These are phyloP conservation scores for Roridomyces roridus DNA, from an alignment of 768 basidiomycete species.

Conservation along the genomic window DNA sequence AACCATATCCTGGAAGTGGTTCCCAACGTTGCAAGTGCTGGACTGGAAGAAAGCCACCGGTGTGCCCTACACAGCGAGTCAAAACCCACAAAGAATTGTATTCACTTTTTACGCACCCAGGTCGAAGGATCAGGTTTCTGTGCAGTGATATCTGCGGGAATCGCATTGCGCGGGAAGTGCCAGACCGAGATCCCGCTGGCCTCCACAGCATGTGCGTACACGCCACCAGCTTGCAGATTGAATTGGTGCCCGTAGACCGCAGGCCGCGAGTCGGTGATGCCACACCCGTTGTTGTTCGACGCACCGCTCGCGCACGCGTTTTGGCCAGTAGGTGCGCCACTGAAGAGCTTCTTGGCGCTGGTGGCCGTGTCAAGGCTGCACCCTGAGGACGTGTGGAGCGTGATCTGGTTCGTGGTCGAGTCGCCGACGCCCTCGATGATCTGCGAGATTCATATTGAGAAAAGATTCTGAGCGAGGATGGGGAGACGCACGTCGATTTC, in stretches of 20 bases:
- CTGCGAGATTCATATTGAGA: constrained; percentile 63
- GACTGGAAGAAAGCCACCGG: constrained; percentile 61
- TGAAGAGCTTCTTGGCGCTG: constrained; percentile 18
- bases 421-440: constrained; percentile 78
- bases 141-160: constrained; percentile 57
- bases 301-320: constrained; percentile 47
- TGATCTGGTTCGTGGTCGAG: constrained; percentile 62
- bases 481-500: constrained; percentile 12
- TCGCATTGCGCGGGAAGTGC: constrained; percentile 57
- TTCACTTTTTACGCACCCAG: constrained; percentile 45
- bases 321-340: constrained; percentile 32
- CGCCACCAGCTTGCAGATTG: constrained; percentile 54
- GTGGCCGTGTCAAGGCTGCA: constrained; percentile 39
- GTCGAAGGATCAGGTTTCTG: constrained; percentile 50
- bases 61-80: constrained; percentile 27
- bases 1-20: constrained; percentile 59
- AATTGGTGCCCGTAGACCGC: constrained; percentile 50
- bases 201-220: constrained; percentile 64
- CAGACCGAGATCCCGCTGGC: constrained; percentile 57
- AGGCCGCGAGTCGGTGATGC: constrained; percentile 47
- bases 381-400: constrained; percentile 62
- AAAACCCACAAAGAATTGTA: too few relatives aligned
- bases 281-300: constrained; percentile 55
- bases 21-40: constrained; percentile 50
- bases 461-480: neutral